Evolutionary conservation across 139 green algal species (phyloP), one percentile per base, ranked within the genome.

Genomic region (Micractinium conductrix): DNA sequence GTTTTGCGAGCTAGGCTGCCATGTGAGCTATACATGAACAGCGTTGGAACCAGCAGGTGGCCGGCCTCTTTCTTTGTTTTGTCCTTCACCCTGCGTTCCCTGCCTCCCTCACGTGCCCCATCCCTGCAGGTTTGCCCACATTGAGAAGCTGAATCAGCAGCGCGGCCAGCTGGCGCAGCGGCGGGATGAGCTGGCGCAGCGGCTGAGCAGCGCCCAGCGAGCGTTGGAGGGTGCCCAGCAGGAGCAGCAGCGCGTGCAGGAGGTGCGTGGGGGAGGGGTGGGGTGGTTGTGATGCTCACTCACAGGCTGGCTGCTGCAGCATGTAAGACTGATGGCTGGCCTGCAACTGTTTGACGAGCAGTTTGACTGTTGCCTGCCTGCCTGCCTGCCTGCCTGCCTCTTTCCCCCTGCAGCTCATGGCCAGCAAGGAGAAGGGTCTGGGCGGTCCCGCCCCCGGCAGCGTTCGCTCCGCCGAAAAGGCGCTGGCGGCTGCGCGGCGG

Each of bases 101-200:
- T n/a, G n/a, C n/a, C n/a, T n/a, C n/a, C n/a, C n/a, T n/a, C n/a
- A n/a, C n/a, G n/a, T n/a, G n/a, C n/a, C n/a, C n/a, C n/a, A n/a
- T n/a, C 43, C 1, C 28, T 38, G 30, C 80, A 88, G 87, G 30
- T 92, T 90, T 83, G 86, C 78, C 2, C 74, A 83, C 33, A 75
- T 95, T 68, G 81, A 95, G 81, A 67, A 80, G 48, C 83, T 93
- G 42, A 88, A 80, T 58, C 44, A 84, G 83, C 83, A 70, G 79
- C 89, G 85, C 1, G 79, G 42, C 8, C 74, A 83, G 50, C 55
- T 85, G 68, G 71, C 38, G 43, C 19, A 38, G 72, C 70, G 63
- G 50, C 68, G 91, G 71, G 83, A 85, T 2, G 42, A 78, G 67
- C 58, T 93, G 17, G 44, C 88, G 24, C 48, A 75, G 4, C 30